Evolutionary conservation across 2,329 filamentous ascomycete genomes (phyloP).

Genomic region (Tolypocladium nubicola): DNA sequence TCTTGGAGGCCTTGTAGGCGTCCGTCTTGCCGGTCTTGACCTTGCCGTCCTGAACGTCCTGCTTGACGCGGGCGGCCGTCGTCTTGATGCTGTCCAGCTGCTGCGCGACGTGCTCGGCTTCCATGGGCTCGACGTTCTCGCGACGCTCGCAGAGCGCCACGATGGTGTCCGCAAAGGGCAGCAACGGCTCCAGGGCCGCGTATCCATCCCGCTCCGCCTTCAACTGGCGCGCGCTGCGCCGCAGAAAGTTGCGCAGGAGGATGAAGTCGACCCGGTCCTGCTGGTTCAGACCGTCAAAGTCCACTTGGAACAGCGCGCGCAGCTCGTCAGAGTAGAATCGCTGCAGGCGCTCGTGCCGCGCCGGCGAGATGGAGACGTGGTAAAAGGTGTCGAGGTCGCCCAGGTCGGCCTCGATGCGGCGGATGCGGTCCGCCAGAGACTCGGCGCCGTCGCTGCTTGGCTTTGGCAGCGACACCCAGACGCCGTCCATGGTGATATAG

Average conservation of each 20-base stretch:
- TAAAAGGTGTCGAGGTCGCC: slow-evolving; percentile 37
- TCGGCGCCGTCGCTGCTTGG: slow-evolving; percentile 9
- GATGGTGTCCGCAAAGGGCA: slow-evolving; percentile 33
- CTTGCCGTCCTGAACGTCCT: slow-evolving; percentile 22
- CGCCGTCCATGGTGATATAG: slow-evolving; percentile 3
- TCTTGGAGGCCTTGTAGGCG: slow-evolving; percentile 35
- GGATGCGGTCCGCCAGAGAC: slow-evolving; percentile 29
- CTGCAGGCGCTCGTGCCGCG: slow-evolving; percentile 25
- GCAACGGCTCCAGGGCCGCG: slow-evolving; percentile 24
- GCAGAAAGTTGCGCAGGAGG: slow-evolving; percentile 36
- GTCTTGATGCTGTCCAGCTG: slow-evolving; percentile 25
- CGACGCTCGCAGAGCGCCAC: slow-evolving; percentile 35
- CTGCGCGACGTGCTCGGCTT: slow-evolving; percentile 30
- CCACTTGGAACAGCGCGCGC: slow-evolving; percentile 10
- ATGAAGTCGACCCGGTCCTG: slow-evolving; percentile 38
- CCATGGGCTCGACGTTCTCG: slow-evolving; percentile 30
- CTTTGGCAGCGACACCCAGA: slow-evolving; percentile 9
- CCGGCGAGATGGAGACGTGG: slow-evolving; percentile 32
- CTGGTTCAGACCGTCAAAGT: slow-evolving; percentile 21
- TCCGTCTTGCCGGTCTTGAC: slow-evolving; percentile 26
- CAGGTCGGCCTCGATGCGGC: slow-evolving; percentile 32
- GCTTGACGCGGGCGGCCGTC: slow-evolving; percentile 19
- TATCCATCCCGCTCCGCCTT: slow-evolving; percentile 26
- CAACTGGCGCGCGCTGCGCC: slow-evolving; percentile 23
- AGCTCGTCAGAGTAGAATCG: slow-evolving; percentile 32